Percentiles rank a stretch among this genome's conserved stretches.
phyloP scores from a whole-genome alignment of 441 rosid genomes.

The Populus hybrid region DNA sequence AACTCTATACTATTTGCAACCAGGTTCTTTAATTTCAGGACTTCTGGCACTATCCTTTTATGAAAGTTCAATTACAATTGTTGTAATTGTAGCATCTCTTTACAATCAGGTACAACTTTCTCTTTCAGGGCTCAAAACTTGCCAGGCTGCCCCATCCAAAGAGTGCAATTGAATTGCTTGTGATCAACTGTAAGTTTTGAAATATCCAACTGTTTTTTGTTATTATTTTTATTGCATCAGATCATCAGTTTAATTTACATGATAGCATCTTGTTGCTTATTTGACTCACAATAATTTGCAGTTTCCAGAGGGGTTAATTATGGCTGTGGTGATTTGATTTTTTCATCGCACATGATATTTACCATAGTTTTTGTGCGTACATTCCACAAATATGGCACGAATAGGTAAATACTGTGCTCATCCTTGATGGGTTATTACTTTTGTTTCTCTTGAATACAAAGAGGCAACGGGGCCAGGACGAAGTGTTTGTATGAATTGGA shows the following conservation, averaged over 20 bases:
- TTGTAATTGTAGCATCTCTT: slow-evolving; percentile 15
- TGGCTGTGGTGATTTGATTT: slow-evolving; percentile 97
- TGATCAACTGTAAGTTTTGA: slow-evolving; percentile 66
- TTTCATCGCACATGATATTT: slow-evolving; percentile 98
- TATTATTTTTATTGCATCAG: neutral
- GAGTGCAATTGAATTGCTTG: slow-evolving; percentile 56
- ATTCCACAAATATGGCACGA: slow-evolving; percentile 80
- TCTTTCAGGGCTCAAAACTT: slow-evolving; percentile 77
- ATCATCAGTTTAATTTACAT: no score
- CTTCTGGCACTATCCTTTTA: no score
- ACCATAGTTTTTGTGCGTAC: slow-evolving; percentile 87
- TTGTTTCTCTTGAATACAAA: neutral
- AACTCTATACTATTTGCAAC: slow-evolving; percentile 14
- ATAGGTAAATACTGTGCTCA: slow-evolving; percentile 46
- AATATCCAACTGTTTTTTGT: neutral
- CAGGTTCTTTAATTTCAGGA: neutral
- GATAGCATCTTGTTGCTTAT: slow-evolving; percentile 22
- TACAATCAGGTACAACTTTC: slow-evolving; percentile 27
- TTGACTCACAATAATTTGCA: slow-evolving; percentile 36
- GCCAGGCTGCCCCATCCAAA: slow-evolving; percentile 80
- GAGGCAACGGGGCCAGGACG: neutral
- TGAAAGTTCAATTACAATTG: neutral
- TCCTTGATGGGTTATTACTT: neutral
- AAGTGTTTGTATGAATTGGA: neutral
- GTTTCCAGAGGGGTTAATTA: slow-evolving; percentile 88